Evolutionary conservation across 495 filamentous ascomycete genomes (phyloP), one percentile per base, ranked within the genome.

Genomic region (Neurospora sp.): DNA sequence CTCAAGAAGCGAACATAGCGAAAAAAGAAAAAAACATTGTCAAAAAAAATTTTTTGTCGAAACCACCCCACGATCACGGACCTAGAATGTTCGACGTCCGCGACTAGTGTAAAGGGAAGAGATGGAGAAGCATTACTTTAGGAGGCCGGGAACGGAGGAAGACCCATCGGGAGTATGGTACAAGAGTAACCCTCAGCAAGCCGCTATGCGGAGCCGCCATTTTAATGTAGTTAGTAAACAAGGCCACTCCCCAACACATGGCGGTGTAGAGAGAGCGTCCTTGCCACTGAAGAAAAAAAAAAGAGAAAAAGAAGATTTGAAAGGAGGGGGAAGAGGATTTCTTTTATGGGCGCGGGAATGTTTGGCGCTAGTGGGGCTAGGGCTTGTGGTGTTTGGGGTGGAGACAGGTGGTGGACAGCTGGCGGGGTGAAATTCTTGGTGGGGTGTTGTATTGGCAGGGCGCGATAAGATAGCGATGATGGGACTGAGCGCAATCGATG

Each of bases 91-190:
- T 69, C 74, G 76, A 39, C 76, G 74, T 73, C 75, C 76, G 74
- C 74, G 72, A 74, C 75, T 71, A 72, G 18, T 69, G 44, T 69
- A 41, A 22, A 75, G 73, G 78, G 78, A 76, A 78, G 72, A 78
- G 78, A 73, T 77, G 79, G 44, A 70, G 75, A 71, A 75, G 68
- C 74, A 42, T 80, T 76, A 12, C 16, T 81, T 71, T 77, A 73
- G 79, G 79, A 76, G 79, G 79, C 79, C 76, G 79, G 79, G 79
- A 81, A 81, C 79, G 79, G 79, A 81, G 79, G 79, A 74, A 78
- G 73, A 80, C 77, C 72, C 79, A 81, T 76, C 38, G 76, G 71
- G 70, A 74, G 72, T 45, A 20, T 38, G 69, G 53, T 65, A 65
- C 53, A 65, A 42, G 53, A 74, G 74, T 80, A 80, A 80, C 79